Evolutionary conservation across 1,284 basidiomycete species (phyloP).

Genomic region (Leccinum fallax): DNA sequence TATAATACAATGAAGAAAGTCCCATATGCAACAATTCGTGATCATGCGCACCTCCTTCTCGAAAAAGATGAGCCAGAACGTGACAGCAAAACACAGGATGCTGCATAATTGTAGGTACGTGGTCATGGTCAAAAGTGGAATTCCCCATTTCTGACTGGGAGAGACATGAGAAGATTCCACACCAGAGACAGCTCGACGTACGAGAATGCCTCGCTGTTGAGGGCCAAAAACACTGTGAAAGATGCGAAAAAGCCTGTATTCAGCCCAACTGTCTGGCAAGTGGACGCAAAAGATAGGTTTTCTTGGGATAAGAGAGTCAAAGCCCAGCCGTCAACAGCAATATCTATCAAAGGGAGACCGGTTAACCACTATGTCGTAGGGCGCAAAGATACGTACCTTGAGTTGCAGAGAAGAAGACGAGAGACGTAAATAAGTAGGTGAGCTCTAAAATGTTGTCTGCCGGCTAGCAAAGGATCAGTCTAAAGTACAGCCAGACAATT

Average conservation of each 20-base stretch:
- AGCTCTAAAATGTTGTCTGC: slow-evolving; percentile 80
- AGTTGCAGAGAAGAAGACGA: slow-evolving; percentile 96
- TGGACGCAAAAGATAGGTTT: slow-evolving; percentile 95
- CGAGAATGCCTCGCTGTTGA: slow-evolving; percentile 95
- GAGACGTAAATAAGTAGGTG: slow-evolving; percentile 85
- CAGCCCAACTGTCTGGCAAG: slow-evolving; percentile 96
- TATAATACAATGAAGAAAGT: slow-evolving; percentile 32
- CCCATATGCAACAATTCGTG: slow-evolving; percentile 6
- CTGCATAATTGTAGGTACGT: slow-evolving; percentile 91
- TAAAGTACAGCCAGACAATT: neutral
- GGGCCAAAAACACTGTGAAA: slow-evolving; percentile 96
- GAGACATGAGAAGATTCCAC: slow-evolving; percentile 5
- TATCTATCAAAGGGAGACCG: slow-evolving; percentile 57
- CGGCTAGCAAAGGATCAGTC: slow-evolving; percentile 54
- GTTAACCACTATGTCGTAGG: slow-evolving; percentile 8
- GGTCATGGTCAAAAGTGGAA: slow-evolving; percentile 81
- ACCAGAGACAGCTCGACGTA: slow-evolving; percentile 42
- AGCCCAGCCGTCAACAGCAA: slow-evolving; percentile 99
- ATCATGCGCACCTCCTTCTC: slow-evolving; percentile 79
- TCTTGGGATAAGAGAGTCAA: slow-evolving; percentile 94
- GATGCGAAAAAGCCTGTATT: slow-evolving; percentile 97
- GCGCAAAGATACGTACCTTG: slow-evolving; percentile 64
- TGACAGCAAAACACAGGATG: slow-evolving; percentile 79
- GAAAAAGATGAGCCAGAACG: slow-evolving; percentile 86
- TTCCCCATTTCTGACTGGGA: slow-evolving; percentile 75